Evolutionary conservation across 2,329 filamentous ascomycete genomes (phyloP).

Genomic region (Hypoxylon rubiginosum): DNA sequence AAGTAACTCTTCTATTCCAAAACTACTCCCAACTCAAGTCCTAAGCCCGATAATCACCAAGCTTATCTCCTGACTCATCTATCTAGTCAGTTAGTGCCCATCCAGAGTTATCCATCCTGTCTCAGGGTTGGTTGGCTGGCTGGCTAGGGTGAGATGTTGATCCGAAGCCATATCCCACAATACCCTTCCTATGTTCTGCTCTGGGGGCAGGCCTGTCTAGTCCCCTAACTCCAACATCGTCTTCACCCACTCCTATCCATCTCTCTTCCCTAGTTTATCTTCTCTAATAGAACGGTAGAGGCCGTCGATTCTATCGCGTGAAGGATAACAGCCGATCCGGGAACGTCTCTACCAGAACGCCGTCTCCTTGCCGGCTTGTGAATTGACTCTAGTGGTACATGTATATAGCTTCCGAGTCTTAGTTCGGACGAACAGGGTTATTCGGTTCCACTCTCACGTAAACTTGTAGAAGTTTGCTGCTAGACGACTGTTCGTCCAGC

Average conservation of each 20-base stretch:
- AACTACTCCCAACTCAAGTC: conserved; percentile 18
- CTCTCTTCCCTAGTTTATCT: neutral
- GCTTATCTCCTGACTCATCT: neutral
- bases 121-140: neutral
- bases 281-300: neutral
- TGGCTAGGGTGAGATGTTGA: conserved; percentile 1
- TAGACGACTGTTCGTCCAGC: neutral
- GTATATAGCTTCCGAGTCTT: conserved; percentile 8
- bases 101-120: neutral
- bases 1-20: conserved; percentile 33
- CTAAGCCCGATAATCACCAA: conserved; percentile 8
- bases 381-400: conserved; percentile 25
- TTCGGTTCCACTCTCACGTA: neutral
- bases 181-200: conserved; percentile 24
- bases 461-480: conserved; percentile 4
- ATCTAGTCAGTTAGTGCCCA: neutral
- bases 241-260: neutral
- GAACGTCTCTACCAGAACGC: conserved; percentile 5
- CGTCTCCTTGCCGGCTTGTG: conserved; percentile 10
- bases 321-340: conserved; percentile 8
- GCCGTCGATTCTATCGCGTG: no score
- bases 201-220: neutral
- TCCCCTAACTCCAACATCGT: neutral
- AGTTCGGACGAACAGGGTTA: conserved; percentile 6
- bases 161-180: conserved; percentile 15